Conservation (phyloP, 2,329 filamentous ascomycete species). For the Phialophora chinensis region DNA sequence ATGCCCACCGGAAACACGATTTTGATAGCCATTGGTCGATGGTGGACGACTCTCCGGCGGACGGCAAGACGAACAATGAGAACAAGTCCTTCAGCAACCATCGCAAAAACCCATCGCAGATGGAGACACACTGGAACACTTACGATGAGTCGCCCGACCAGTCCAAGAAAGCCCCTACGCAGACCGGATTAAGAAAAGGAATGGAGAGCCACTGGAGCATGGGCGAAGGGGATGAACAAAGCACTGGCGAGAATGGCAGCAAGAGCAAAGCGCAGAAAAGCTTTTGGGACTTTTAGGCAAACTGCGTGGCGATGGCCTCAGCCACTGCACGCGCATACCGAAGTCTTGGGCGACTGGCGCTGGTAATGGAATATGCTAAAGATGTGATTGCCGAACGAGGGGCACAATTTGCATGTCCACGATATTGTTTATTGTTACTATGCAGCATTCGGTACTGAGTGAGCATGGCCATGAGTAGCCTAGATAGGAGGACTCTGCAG, state of each 20-base stretch:
- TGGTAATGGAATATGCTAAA: not conserved
- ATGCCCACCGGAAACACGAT: conserved; percentile 74
- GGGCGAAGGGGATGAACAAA: conserved; percentile 27
- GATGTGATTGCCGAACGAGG: conserved; percentile 4
- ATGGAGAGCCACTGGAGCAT: conserved; percentile 43
- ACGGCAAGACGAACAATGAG: conserved; percentile 48
- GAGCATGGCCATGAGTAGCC: not conserved
- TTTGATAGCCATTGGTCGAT: conserved; percentile 80
- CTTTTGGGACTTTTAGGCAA: conserved; percentile 40
- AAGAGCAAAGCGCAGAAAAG: conserved; percentile 31
- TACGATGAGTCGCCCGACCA: conserved; percentile 48
- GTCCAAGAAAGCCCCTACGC: conserved; percentile 37
- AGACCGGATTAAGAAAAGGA: conserved; percentile 30
- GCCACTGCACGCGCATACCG: not conserved
- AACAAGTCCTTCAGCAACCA: conserved; percentile 60
- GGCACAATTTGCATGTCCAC: conserved; percentile 5
- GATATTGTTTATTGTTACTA: conserved; percentile 1
- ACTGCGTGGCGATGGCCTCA: not conserved
- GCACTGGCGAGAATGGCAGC: conserved; percentile 6
- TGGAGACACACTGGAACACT: conserved; percentile 63
- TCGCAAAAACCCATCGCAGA: conserved; percentile 72
- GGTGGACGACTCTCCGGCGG: conserved; percentile 67
- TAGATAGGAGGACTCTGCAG: not conserved
- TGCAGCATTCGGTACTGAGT: not conserved
- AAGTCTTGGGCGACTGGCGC: not conserved